Evolutionary conservation across 441 rosid genomes (phyloP), one percentile per base, ranked within the genome.

Genomic region (Adansonia rubrostipa): DNA sequence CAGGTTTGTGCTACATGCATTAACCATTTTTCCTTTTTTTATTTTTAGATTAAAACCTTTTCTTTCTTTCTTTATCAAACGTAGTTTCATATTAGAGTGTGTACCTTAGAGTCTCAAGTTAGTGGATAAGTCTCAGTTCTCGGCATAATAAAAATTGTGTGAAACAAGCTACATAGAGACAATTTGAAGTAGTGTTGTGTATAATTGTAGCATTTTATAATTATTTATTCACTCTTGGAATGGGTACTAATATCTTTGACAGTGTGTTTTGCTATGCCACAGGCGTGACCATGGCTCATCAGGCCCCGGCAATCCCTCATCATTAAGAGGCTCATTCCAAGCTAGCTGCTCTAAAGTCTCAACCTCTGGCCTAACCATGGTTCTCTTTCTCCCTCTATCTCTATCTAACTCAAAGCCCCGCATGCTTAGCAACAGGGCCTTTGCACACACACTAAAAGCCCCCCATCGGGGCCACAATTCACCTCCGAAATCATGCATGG

Each of bases 241-340:
- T 84, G 82, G 80, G 74, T 85, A 82, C 89, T 91, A 83, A 92
- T 80, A 85, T 84, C 86, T 89, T 85, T 47, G 51, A 47, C 58
- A 94, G 93, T 94, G 86, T 92, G 96, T 86, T 93, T 92, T 89
- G 97, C 97, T 87, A 92, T 92, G 85, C 97, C 92, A 77, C 97
- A 93, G 97, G 97, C 95, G 86, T 94, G 88, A 87, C 85, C 78
- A 78, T 79, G 85, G 88, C 93, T 71, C 88, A 85, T 73, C 92
- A 82, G 78, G 88, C 90, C 36, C 36, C 36, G 36, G 36, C 36
- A 28, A 28, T 28, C 36, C 36, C 36, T 28, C 36, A 28, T 28
- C 2, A 28, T 2, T 92, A 87, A 80, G 87, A 80, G 80, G 73
- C 80, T 76, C 85, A 78, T 62, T 79, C 62, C 70, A 56, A 33